These are phyloP conservation scores for Tilletiopsis washingtonensis DNA, from an alignment of 1,284 basidiomycete species.

Conservation along the genomic window DNA sequence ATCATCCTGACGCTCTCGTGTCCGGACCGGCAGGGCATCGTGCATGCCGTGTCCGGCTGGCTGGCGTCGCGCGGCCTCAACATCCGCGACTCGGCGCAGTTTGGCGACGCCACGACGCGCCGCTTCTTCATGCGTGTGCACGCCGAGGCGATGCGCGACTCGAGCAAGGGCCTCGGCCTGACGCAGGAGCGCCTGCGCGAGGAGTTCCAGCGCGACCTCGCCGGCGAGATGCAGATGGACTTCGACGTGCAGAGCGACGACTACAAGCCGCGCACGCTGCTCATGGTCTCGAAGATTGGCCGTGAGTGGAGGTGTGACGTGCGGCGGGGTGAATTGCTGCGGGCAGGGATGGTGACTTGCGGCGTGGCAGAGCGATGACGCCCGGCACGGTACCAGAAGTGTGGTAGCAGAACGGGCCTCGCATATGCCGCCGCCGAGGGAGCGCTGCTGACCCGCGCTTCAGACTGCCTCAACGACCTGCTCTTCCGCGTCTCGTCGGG, in stretches of 20 bases:
- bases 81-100: slow-evolving; percentile 45
- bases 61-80: slow-evolving; percentile 35
- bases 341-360: too few relatives aligned
- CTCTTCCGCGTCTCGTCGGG: slow-evolving; percentile 36
- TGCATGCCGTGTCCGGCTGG: slow-evolving; percentile 34
- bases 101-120: slow-evolving; percentile 33
- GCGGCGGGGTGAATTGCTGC: too few relatives aligned
- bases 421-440: too few relatives aligned
- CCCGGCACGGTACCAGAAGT: too few relatives aligned
- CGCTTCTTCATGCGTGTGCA: slow-evolving; percentile 47
- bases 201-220: slow-evolving; percentile 22
- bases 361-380: too few relatives aligned
- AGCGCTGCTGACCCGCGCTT: too few relatives aligned
- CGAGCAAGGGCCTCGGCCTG: slow-evolving; percentile 13
- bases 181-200: slow-evolving; percentile 10
- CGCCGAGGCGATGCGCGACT: slow-evolving; percentile 20
- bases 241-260: slow-evolving; percentile 37
- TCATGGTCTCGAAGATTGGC: slow-evolving; percentile 45
- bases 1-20: slow-evolving; percentile 43
- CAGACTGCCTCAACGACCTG: slow-evolving; percentile 43
- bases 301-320: slow-evolving; percentile 12
- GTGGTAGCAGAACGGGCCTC: too few relatives aligned
- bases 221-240: slow-evolving; percentile 15
- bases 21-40: slow-evolving; percentile 41
- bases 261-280: slow-evolving; percentile 35